phyloP scores from a whole-genome alignment of 345 rosid species.

The Cardamine chenopodiifolia region DNA sequence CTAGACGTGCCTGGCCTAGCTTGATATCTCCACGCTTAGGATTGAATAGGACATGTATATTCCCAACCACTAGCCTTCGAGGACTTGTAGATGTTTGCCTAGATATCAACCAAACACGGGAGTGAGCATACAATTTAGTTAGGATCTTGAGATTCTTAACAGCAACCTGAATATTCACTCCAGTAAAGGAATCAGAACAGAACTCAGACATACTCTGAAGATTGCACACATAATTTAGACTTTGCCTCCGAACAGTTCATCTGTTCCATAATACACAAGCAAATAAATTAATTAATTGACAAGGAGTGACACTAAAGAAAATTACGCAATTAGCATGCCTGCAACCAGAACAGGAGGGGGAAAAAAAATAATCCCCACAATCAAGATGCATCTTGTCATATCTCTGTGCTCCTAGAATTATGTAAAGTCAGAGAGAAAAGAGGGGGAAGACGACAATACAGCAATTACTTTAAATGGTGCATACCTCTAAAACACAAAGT shows the following conservation, averaged over 20 bases:
- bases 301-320: not conserved
- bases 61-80: constrained; percentile 68
- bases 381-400: constrained; percentile 19
- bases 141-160: constrained; percentile 19
- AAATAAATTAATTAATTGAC: constrained; percentile 5
- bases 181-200: not conserved
- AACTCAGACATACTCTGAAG: constrained; percentile 46
- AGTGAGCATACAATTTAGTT: not conserved
- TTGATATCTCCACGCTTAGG: constrained; percentile 91
- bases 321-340: not conserved
- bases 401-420: not conserved
- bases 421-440: not conserved
- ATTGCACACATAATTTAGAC: constrained; percentile 31
- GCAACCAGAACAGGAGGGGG: not conserved
- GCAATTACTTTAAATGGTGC: not conserved
- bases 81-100: constrained; percentile 47
- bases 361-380: not conserved
- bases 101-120: not conserved
- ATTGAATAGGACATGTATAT: constrained; percentile 78
- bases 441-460: not conserved
- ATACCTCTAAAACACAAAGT: constrained; percentile 87
- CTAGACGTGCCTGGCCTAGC: constrained; percentile 72
- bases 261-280: constrained; percentile 40
- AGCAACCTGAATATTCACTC: constrained; percentile 3
- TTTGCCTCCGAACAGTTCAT: constrained; percentile 45